Evolutionary conservation across 2,329 filamentous ascomycete genomes (phyloP).

Genomic region (Berkeleyomyces basicola): DNA sequence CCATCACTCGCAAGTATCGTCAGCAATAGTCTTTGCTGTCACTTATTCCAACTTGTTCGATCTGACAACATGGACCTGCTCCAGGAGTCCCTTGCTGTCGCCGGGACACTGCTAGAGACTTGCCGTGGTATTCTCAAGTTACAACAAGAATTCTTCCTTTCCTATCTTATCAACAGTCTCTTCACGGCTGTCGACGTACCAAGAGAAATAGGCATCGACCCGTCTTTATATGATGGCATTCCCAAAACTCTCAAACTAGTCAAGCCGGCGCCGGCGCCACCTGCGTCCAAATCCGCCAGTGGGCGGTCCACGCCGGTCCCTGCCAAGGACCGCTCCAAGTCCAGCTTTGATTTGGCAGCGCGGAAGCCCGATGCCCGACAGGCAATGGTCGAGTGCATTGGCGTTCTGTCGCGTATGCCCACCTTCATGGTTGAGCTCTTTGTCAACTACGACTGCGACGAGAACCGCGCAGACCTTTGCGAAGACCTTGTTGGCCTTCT

Average conservation of each 20-base stretch:
- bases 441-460: constrained; percentile 94
- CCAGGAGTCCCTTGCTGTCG: constrained; percentile 81
- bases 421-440: constrained; percentile 92
- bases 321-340: constrained; percentile 78
- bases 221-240: constrained; percentile 79
- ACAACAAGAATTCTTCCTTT: constrained; percentile 90
- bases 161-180: constrained; percentile 83
- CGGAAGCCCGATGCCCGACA: constrained; percentile 90
- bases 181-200: constrained; percentile 93
- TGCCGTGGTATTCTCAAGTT: constrained; percentile 83
- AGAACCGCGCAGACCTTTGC: constrained; percentile 78
- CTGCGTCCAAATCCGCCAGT: constrained; percentile 31
- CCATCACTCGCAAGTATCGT: constrained; percentile 75
- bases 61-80: constrained; percentile 94
- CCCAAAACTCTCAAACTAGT: constrained; percentile 79
- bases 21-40: constrained; percentile 82
- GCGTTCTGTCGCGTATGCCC: constrained; percentile 79
- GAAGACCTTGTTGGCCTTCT: constrained; percentile 89
- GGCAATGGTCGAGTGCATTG: constrained; percentile 95
- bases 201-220: constrained; percentile 75
- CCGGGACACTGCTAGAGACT: constrained; percentile 77
- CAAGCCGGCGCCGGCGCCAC: constrained; percentile 42
- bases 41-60: constrained; percentile 87
- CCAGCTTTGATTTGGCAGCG: constrained; percentile 80
- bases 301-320: constrained; percentile 80